These are phyloP conservation scores for Capsicum baccatum DNA, from an alignment of 257 asterid genomes.

Conservation along the genomic window DNA sequence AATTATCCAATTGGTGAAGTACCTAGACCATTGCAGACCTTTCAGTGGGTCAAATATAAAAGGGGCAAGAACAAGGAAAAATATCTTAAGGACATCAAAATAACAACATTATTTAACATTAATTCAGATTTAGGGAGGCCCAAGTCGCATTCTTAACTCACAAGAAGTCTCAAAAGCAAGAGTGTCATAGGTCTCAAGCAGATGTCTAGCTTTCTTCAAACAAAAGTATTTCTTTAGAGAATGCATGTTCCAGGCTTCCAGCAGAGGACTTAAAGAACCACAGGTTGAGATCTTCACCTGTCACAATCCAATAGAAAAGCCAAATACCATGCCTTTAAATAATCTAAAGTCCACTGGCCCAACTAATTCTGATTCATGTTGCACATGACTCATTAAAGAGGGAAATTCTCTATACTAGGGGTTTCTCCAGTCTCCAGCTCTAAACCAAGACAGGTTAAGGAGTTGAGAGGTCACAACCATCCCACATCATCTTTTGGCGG, in stretches of 20 bases:
- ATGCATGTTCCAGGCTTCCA: background rate
- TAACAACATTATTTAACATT: background rate
- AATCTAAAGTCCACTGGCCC: no score
- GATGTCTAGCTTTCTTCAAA: slow-evolving; percentile 44
- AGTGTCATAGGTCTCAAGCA: slow-evolving; percentile 41
- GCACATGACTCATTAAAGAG: no score
- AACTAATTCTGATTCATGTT: no score
- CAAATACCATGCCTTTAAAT: no score
- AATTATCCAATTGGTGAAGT: background rate
- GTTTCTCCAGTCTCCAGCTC: no score
- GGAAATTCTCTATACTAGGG: no score
- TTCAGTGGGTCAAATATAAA: background rate
- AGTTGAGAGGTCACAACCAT: background rate
- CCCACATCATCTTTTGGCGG: background rate
- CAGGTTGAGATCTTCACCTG: slow-evolving; percentile 3
- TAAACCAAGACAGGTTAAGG: background rate
- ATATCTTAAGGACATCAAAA: background rate
- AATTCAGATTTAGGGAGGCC: background rate
- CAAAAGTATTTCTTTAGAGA: slow-evolving; percentile 49
- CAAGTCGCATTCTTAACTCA: slow-evolving; percentile 45
- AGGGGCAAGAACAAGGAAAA: background rate
- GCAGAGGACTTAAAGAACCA: background rate
- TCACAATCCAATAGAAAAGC: background rate
- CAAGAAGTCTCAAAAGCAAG: slow-evolving; percentile 83
- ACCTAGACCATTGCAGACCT: background rate